A percentile compares a stretch with the other conserved stretches of the same genome.
These are phyloP conservation scores for Russula ochroleuca DNA, from an alignment of 768 basidiomycete species.

Conservation along the genomic window DNA sequence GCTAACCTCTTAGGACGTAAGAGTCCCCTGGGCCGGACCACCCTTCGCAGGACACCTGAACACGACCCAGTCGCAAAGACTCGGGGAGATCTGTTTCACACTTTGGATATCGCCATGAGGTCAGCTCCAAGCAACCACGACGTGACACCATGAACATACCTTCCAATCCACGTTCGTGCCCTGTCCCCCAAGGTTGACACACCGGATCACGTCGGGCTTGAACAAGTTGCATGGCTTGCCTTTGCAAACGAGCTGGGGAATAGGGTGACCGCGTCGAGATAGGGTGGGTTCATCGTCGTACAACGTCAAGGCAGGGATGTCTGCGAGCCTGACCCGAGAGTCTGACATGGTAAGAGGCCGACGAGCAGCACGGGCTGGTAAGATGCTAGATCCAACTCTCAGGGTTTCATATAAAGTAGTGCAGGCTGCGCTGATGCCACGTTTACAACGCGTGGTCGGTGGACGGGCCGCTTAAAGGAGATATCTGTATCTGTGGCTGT, in stretches of 20 bases:
- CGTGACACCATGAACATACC: slow-evolving; percentile 40
- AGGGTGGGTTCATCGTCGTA: slow-evolving; percentile 64
- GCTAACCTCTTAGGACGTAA: slow-evolving; percentile 75
- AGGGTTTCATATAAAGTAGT: slow-evolving; percentile 7
- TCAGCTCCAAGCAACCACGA: background rate
- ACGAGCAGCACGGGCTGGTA: background rate
- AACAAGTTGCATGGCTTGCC: slow-evolving; percentile 75
- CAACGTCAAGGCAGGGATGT: slow-evolving; percentile 73
- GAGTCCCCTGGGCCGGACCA: slow-evolving; percentile 80
- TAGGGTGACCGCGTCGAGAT: slow-evolving; percentile 58
- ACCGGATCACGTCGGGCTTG: slow-evolving; percentile 82
- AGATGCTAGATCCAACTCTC: background rate
- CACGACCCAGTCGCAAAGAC: slow-evolving; percentile 73
- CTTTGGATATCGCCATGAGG: slow-evolving; percentile 36
- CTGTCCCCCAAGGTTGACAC: slow-evolving; percentile 70
- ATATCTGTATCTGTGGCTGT: background rate
- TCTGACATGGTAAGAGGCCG: slow-evolving; percentile 41
- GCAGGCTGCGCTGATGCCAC: slow-evolving; percentile 12
- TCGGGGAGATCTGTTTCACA: slow-evolving; percentile 90
- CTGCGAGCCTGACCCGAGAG: slow-evolving; percentile 62
- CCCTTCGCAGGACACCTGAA: slow-evolving; percentile 88
- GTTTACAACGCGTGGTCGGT: slow-evolving; percentile 19
- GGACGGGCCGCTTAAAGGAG: background rate
- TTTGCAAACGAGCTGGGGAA: slow-evolving; percentile 75
- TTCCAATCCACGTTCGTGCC: slow-evolving; percentile 90